Conservation (phyloP, 768 basidiomycete genomes). For the Hygrocybe punicea region DNA sequence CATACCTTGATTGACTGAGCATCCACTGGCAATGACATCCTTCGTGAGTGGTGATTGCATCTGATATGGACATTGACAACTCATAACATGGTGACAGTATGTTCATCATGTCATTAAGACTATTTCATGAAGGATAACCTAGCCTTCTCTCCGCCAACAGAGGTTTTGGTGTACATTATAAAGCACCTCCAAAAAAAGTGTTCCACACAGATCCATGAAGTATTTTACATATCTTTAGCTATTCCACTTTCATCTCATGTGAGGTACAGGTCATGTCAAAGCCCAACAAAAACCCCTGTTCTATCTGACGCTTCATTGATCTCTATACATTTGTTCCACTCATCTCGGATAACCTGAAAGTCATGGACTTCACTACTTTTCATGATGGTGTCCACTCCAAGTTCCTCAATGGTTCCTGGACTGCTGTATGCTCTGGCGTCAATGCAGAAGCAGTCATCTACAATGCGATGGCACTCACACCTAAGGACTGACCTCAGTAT, state of each 20-base stretch:
- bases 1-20: no score
- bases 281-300: background rate
- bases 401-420: background rate
- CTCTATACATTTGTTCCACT: background rate
- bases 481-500: background rate
- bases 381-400: background rate
- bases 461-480: background rate
- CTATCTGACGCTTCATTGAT: background rate
- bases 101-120: background rate
- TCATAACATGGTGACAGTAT: conserved; percentile 18
- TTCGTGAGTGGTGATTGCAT: no score
- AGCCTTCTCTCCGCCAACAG: background rate
- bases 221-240: background rate
- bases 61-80: no score
- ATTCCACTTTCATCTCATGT: background rate
- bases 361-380: background rate
- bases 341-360: background rate
- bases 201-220: background rate
- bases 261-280: background rate
- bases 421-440: background rate
- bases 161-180: background rate
- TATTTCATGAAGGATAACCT: background rate
- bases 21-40: no score
- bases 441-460: background rate
- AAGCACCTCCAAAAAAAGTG: background rate